Conservation (phyloP, 345 rosid species). For the Rhizophora apiculata region DNA sequence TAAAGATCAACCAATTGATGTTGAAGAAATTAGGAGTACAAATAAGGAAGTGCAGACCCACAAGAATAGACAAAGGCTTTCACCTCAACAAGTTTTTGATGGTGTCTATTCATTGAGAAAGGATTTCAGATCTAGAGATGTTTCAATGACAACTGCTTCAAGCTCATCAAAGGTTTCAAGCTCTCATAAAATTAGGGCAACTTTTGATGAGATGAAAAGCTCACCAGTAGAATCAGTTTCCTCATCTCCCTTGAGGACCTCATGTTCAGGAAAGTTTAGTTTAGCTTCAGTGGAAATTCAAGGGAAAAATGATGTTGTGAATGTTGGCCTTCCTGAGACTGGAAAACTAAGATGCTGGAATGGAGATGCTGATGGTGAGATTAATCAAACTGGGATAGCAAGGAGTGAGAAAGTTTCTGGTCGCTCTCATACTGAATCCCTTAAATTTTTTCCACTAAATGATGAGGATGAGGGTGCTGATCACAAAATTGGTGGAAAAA, state of each 20-base stretch:
- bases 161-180: slow-evolving; percentile 61
- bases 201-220: slow-evolving; percentile 35
- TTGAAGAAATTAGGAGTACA: slow-evolving; percentile 28
- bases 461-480: slow-evolving; percentile 6
- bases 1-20: slow-evolving; percentile 31
- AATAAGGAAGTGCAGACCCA: slow-evolving; percentile 18
- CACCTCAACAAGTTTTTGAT: slow-evolving; percentile 19
- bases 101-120: slow-evolving; percentile 31
- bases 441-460: slow-evolving; percentile 12
- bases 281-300: slow-evolving; percentile 19
- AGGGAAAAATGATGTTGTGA: slow-evolving; percentile 30
- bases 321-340: slow-evolving; percentile 21
- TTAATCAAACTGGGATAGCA: slow-evolving; percentile 15
- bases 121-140: slow-evolving; percentile 37
- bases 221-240: slow-evolving; percentile 57
- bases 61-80: slow-evolving; percentile 22
- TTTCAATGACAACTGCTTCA: slow-evolving; percentile 46
- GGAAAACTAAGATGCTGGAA: slow-evolving; percentile 25
- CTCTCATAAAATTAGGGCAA: slow-evolving; percentile 32
- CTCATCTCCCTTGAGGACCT: slow-evolving; percentile 42
- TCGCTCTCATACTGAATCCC: slow-evolving; percentile 15
- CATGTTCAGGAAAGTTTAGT: slow-evolving; percentile 30
- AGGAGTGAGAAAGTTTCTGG: slow-evolving; percentile 25
- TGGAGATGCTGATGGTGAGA: slow-evolving; percentile 29
- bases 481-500: slow-evolving; percentile 11